A percentile compares a stretch with the other conserved stretches of the same genome.
Evolutionary conservation across 225 moss, liverwort and hornwort species (phyloP).

Genomic region (Polytrichum formosum): DNA sequence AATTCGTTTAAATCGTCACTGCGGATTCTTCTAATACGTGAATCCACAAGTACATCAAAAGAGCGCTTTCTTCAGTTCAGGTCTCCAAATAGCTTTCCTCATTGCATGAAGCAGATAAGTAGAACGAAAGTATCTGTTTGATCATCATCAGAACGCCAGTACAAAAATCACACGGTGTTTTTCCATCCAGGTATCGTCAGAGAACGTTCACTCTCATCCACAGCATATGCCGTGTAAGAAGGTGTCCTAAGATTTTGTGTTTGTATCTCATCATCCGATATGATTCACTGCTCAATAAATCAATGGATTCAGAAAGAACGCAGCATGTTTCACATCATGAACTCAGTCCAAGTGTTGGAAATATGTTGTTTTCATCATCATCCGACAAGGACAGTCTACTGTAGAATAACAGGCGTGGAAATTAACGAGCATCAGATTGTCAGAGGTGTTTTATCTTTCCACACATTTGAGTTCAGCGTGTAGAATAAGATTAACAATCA

Average conservation of each 20-base stretch:
- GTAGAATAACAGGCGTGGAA: too few species aligned
- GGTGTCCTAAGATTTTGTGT: too few species aligned
- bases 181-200: not conserved
- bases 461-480: slow-evolving; percentile 18
- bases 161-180: too few species aligned
- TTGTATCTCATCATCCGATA: not conserved
- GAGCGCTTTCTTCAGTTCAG: slow-evolving; percentile 34
- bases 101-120: slow-evolving; percentile 30
- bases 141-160: too few species aligned
- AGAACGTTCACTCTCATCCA: too few species aligned
- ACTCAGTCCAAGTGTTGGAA: slow-evolving; percentile 39
- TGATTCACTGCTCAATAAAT: accelerated
- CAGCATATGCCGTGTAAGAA: too few species aligned
- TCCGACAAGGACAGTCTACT: not conserved
- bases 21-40: too few species aligned
- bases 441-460: too few species aligned
- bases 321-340: slow-evolving; percentile 22
- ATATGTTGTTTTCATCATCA: slow-evolving; percentile 35
- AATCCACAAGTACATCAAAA: too few species aligned
- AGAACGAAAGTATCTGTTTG: too few species aligned
- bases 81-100: slow-evolving; percentile 56
- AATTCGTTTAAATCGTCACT: too few species aligned
- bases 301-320: slow-evolving; percentile 50
- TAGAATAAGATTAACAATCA: slow-evolving; percentile 38
- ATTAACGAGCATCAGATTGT: not conserved